Base-by-base conservation (phyloP, 805 yeast species). In the Ogataea salicorniae region DNA sequence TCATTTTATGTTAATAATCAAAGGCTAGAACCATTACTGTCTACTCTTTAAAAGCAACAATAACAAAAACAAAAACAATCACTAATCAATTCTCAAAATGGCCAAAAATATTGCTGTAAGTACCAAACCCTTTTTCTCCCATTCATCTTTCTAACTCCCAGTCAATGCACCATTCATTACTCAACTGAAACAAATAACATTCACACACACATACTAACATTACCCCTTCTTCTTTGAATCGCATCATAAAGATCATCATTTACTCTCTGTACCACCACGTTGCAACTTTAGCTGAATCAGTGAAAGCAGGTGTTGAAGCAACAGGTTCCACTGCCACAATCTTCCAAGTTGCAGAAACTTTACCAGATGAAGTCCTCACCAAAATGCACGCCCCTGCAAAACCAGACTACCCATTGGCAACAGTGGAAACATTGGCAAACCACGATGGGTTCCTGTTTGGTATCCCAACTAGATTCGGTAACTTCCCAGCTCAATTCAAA, bases 211-310 rank as follows among this genome's bases (percentile, higher is more conserved):
- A 9, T 26, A 26, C 11, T 26, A 26, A 26, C 31, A 26, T 26
- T 26, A 20, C 20, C 31, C 6, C 31, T 26, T 26, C 13, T 11
- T 26, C 20, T 20, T 20, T 3, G 3, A 26, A 26, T 11, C 31
- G 6, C 17, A 23, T 23, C n/a, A 23, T 15, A 39, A 34, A 53
- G 57, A 83, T 89, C 55, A 75, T 89, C 66, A 80, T 83, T 65
- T 89, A 89, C 77, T 83, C 96, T 36, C 66, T 84, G 56, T 88
- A 86, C 72, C 90, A 90, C 51, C 96, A 89, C 70, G 70, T 84
- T 56, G 80, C 81, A 54, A 68, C 72, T 39, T 60, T 87, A 59
- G 95, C 96, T 35, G 79, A 82, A 64, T 71, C 85, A 39, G 80
- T 80, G 61, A 76, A 84, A 69, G 69, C 69, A 46, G 95, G 95